Evolutionary conservation across 2,329 filamentous ascomycete genomes (phyloP), one percentile per base, ranked within the genome.

Genomic region (Botryotinia convoluta): DNA sequence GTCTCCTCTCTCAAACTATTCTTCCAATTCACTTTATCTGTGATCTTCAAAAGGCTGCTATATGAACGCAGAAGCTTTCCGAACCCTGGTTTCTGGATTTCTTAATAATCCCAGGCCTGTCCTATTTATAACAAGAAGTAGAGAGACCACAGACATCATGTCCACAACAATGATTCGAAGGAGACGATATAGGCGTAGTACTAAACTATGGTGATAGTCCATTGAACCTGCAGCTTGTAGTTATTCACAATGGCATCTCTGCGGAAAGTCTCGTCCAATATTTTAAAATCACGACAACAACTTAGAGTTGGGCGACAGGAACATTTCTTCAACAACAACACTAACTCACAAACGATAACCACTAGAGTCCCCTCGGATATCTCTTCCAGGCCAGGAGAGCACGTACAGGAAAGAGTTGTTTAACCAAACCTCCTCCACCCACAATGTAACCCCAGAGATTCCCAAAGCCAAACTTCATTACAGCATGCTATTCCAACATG

Each of bases 61-160:
- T 51, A 4, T 51, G 4, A n/a, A n/a, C 48, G 12, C 0, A 32
- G 6, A 29, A 57, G 16, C 51, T 29, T 57, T 57, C 14, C 16
- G 3, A 18, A 57, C n/a, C 51, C 3, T 18, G 7, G 1, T 57
- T 18, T 29, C 51, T 32, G 6, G 0, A 29, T 29, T 14, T 4
- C 6, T 16, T 0, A 29, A 18, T 0, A 57, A 57, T 9, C n/a
- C 2, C n/a, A 29, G 0, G 1, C 26, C 14, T 3, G 2, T 29
- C 6, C 51, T 32, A 29, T 29, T 9, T 57, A 29, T 18, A 57
- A 29, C 3, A 3, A 57, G 51, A 29, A 57, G 51, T 3, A 29
- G 14, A 8, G 51, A 2, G 2, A 5, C 48, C 1, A n/a, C 3
- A 1, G 26, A 51, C 1, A 14, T n/a, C 26, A n/a, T 57, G 7